Evolutionary conservation across 2,329 filamentous ascomycete species (phyloP), one percentile per base, ranked within the genome.

Genomic region (Pseudocercospora macadamiae): DNA sequence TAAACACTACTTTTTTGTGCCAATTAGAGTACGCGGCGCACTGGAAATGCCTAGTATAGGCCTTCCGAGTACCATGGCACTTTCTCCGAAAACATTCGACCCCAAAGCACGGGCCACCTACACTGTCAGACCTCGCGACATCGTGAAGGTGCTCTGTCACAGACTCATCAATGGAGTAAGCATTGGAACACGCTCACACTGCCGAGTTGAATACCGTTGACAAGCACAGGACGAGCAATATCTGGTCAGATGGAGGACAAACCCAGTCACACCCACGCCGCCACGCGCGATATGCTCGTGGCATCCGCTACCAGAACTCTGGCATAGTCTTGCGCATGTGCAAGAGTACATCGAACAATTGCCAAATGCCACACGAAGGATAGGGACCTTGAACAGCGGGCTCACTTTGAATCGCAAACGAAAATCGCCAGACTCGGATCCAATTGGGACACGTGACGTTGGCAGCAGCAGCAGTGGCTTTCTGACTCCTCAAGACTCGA

Each of bases 301-400:
- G 79, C 79, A 82, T 53, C 36, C 61, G 1, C 30, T 80, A 0
- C 56, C 68, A 0, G 79, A 80, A 51, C 70, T 82, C 0, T 59
- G 61, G 0, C 49, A 66, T 4, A 76, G 74, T 32, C 67, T 80
- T 0, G 72, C 77, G 49, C 59, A 71, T 1, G 68, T 82, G 0
- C 79, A 82, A 51, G 66, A 68, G 1, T 80, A 82, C 51, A 61
- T 81, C 0, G 73, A 76, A 18, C 53, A 55, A 2, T 19, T 34
- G 3, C 21, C 47, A 45, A 52, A 18, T 6, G n/a, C 25, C 28
- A 34, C 42, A 12, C 26, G 32, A 39, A 28, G 36, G 7, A 25
- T 37, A 30, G 25, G 16, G n/a, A 28, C 10, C 25, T 19, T 39
- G 25, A 10, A 42, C 4, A 6, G 26, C 16, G 16, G 23, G 44